Base-by-base conservation (phyloP, 2,329 filamentous ascomycete genomes). In the Elsinoe australis region DNA sequence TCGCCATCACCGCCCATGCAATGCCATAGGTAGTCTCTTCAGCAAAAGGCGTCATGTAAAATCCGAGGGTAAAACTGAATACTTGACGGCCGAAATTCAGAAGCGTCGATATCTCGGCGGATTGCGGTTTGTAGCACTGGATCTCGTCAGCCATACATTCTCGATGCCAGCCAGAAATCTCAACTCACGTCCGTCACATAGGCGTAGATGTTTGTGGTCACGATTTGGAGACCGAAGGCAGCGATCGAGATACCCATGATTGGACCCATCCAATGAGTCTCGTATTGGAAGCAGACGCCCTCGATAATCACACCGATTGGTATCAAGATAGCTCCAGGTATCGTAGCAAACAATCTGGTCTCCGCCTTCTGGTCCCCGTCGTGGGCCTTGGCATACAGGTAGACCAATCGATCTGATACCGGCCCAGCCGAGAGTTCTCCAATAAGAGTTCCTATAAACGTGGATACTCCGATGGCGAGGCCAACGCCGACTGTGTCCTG, bases 211-310 rank as follows among this genome's bases (percentile, higher is more conserved):
- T 61, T 59, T 3, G 64, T 67, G 3, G 59, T 62, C 5, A 62
- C 58, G 34, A 66, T 60, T 51, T 67, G 64, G 22, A 65, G 50
- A 10, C 64, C 64, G 39, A 62, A 56, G 39, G 57, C 58, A 4
- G 61, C 61, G 31, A 65, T 63, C 0, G 57, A 61, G 53, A 68
- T 67, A 4, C 64, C 65, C 31, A 68, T 56, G 1, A 61, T 61
- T 4, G 61, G 57, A 1, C 62, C 63, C n/a, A 58, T 54, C 61
- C 62, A 66, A 26, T 59, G 55, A 7, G 59, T 59, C 14, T 56
- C 59, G 33, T 58, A 53, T 42, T 59, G 50, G 51, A 61, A 48
- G 42, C 55, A 57, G n/a, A 60, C 53, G 14, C 59, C 60, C 42
- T 60, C 59, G 36, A 61, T 58, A 31, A 60, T 64, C 53, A 61